Percentiles rank a stretch among this genome's conserved stretches.
Conservation (phyloP, 257 asterid genomes). For the Datura wrightii region DNA sequence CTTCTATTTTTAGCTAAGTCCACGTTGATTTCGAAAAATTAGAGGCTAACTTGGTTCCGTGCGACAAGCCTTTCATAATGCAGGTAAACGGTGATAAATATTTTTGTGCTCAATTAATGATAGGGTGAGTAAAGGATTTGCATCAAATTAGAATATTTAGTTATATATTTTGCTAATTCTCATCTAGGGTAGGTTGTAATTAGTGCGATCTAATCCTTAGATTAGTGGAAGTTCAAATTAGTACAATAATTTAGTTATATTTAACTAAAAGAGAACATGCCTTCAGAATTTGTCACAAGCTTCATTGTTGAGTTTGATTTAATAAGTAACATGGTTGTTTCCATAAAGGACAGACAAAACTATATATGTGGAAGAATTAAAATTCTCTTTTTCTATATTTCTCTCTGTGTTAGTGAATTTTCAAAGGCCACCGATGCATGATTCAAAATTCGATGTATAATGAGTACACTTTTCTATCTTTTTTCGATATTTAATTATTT, state of each 20-base stretch:
- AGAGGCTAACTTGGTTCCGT: neutral
- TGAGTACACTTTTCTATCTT: neutral
- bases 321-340: neutral
- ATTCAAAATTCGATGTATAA: neutral
- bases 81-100: neutral
- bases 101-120: neutral
- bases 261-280: slow-evolving; percentile 18
- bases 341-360: slow-evolving; percentile 13
- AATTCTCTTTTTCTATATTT: neutral
- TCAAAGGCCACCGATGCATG: neutral
- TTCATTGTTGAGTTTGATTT: neutral
- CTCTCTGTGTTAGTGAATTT: neutral
- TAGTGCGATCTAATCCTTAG: slow-evolving; percentile 30
- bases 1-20: neutral
- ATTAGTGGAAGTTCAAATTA: slow-evolving; percentile 25
- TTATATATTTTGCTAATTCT: slow-evolving; percentile 7
- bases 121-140: neutral
- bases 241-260: slow-evolving; percentile 23
- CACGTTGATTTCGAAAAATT: neutral
- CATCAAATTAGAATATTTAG: neutral
- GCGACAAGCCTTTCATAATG: neutral
- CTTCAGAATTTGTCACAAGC: neutral
- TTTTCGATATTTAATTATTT: neutral
- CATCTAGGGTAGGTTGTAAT: slow-evolving; percentile 29
- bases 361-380: neutral